These are phyloP conservation scores for Aureobasidium sp. DNA, from an alignment of 2,329 filamentous ascomycete species.

Conservation along the genomic window DNA sequence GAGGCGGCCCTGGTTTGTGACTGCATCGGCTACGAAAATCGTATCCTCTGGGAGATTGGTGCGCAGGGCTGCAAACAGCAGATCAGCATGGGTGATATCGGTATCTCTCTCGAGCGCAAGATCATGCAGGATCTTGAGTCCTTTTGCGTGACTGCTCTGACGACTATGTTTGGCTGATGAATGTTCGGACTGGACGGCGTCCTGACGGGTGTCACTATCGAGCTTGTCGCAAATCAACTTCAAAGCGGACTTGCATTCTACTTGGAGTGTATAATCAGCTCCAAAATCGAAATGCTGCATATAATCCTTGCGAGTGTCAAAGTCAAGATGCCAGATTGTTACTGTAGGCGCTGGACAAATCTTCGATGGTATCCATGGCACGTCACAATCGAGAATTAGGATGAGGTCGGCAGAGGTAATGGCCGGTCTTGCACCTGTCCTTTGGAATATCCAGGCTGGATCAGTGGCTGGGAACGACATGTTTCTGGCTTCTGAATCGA, in stretches of 20 bases:
- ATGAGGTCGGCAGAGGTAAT: slow-evolving; percentile 87
- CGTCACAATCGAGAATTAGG: slow-evolving; percentile 87
- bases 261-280: too few relatives aligned
- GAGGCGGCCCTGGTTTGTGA: slow-evolving; percentile 74
- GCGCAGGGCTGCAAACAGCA: slow-evolving; percentile 63
- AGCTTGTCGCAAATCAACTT: too few relatives aligned
- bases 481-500: slow-evolving; percentile 82
- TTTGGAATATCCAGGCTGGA: slow-evolving; percentile 64
- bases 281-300: slow-evolving; percentile 64
- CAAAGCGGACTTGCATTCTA: too few relatives aligned
- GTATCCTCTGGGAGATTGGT: slow-evolving; percentile 68
- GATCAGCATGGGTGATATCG: slow-evolving; percentile 61
- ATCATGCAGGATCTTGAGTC: too few relatives aligned
- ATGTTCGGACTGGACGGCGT: too few relatives aligned
- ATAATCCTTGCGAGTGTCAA: slow-evolving; percentile 71
- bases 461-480: slow-evolving; percentile 84
- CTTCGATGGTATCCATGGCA: slow-evolving; percentile 91
- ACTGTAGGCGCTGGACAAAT: slow-evolving; percentile 62
- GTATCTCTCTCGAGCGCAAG: slow-evolving; percentile 68
- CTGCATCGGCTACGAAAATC: slow-evolving; percentile 81
- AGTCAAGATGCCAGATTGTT: slow-evolving; percentile 71
- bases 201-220: too few relatives aligned
- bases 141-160: too few relatives aligned
- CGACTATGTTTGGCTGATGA: too few relatives aligned
- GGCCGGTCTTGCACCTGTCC: slow-evolving; percentile 77